These are phyloP conservation scores for Arabidopsis arenosa DNA, from an alignment of 345 rosid species.

Conservation along the genomic window DNA sequence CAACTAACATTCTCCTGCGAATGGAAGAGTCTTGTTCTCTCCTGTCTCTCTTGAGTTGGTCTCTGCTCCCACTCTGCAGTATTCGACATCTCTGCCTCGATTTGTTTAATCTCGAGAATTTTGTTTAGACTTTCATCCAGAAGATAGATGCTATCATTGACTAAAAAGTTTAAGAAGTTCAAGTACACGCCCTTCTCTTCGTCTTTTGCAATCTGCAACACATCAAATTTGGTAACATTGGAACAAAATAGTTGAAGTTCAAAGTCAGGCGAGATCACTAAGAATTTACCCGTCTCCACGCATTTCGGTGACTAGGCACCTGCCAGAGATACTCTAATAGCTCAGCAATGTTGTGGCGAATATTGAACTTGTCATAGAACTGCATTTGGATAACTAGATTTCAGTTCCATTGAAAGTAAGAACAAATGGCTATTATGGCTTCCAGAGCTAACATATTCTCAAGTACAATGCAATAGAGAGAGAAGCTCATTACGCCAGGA, in stretches of 20 bases:
- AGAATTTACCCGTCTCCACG: constrained; percentile 86
- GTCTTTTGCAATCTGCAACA: constrained; percentile 92
- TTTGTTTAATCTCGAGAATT: constrained; percentile 89
- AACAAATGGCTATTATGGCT: not conserved
- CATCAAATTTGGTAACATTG: not conserved
- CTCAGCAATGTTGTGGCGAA: constrained; percentile 97
- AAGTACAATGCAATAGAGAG: constrained; percentile 18
- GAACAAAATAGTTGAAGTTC: constrained; percentile 17
- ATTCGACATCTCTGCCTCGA: constrained; percentile 97
- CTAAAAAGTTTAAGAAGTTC: constrained; percentile 95
- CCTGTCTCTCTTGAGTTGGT: constrained; percentile 97
- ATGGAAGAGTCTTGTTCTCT: constrained; percentile 87
- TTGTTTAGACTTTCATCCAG: constrained; percentile 98
- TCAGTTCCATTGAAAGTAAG: constrained; percentile 13
- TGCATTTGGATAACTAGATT: constrained; percentile 48
- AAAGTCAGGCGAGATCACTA: constrained; percentile 27
- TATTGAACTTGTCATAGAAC: constrained; percentile 99
- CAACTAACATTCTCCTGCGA: constrained; percentile 92
- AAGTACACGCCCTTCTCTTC: constrained; percentile 99
- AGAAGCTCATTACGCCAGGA: constrained; percentile 17
- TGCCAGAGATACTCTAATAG: constrained; percentile 98
- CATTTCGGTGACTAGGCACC: constrained; percentile 97
- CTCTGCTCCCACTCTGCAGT: constrained; percentile 92
- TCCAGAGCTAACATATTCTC: not conserved
- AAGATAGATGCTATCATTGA: constrained; percentile 97